Evolutionary conservation across 2,329 filamentous ascomycete species (phyloP), one percentile per base, ranked within the genome.

Genomic region (Sporothrix variecibatus): DNA sequence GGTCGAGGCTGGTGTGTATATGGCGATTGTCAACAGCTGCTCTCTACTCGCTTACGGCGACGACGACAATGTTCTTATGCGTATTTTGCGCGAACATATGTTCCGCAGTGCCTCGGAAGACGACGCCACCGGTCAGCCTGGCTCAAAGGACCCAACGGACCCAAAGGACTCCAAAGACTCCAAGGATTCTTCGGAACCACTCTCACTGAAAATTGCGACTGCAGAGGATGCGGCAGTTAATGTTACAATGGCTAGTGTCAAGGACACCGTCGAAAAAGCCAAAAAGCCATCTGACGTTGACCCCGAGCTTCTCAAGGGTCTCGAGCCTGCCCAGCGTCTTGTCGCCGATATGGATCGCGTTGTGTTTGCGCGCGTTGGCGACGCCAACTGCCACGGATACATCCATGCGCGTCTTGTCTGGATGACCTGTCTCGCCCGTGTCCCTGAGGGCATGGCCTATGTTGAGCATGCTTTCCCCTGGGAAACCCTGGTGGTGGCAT

Each of bases 401-500:
- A 78, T 92, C 0, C 91, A 93, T 76, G 86, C 89, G 0, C 86
- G 87, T 4, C 82, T 94, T 34, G 86, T 88, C 0, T 93, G 92
- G 77, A 79, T 93, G 8, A 78, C 81, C 2, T 83, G 86, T 34
- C 79, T 90, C 65, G 81, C 83, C 1, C 79, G 80, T 8, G 81
- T 81, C 6, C 83, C 83, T 0, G 78, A 79, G 0, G 86, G 85
- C 0, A 86, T 86, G 81, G 79, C 74, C 17, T 80, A 83, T 23
- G 79, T 89, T 2, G 85, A 87, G 58, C n/a, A 74, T 3, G 75
- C 76, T 15, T 83, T 83, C n/a, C 78, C 84, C 0, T 86, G 85
- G 79, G 79, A 80, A 2, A 75, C 83, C 0, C 78, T 84, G 72
- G 82, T 78, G 75, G 78, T 78, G 4, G 82, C 81, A 78, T 78